A percentile compares a stretch with the other conserved stretches of the same genome.
Conservation (phyloP, 208 protist species). For the Leptomonas seymouri region DNA sequence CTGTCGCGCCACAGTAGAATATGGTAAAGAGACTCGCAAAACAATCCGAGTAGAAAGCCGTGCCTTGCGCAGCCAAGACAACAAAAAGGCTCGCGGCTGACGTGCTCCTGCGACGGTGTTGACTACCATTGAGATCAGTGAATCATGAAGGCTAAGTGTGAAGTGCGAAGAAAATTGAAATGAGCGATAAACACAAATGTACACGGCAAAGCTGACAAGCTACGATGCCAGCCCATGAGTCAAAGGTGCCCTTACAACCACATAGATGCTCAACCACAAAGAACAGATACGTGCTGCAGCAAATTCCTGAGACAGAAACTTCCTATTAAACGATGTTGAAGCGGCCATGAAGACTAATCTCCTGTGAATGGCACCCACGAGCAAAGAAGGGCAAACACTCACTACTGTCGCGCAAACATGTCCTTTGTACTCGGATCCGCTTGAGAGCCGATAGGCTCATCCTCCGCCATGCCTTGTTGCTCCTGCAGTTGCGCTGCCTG, state of each 20-base stretch:
- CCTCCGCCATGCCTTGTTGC: conserved; percentile 33
- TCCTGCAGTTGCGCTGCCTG: conserved; percentile 60
- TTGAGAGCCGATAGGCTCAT: conserved; percentile 51
- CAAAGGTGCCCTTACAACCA: no score
- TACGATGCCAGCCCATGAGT: background rate
- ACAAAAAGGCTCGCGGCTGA: no score
- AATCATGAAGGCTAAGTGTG: conserved; percentile 10
- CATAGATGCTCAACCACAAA: no score
- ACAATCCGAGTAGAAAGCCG: background rate
- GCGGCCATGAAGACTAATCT: no score
- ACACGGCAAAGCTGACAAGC: background rate
- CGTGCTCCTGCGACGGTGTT: background rate
- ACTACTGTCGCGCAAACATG: conserved; percentile 44
- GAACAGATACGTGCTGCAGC: no score
- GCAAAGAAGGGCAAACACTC: background rate
- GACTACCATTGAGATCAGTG: background rate
- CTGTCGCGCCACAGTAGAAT: no score
- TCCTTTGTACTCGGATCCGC: conserved; percentile 55
- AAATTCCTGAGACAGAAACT: no score
- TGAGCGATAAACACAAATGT: conserved; percentile 5
- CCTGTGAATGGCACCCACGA: background rate
- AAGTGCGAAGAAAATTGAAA: conserved; percentile 5
- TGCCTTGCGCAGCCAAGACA: background rate
- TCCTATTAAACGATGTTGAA: no score
- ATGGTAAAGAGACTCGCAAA: no score